These are phyloP conservation scores for Chaetomium tenue DNA, from an alignment of 495 filamentous ascomycete species.

Conservation along the genomic window DNA sequence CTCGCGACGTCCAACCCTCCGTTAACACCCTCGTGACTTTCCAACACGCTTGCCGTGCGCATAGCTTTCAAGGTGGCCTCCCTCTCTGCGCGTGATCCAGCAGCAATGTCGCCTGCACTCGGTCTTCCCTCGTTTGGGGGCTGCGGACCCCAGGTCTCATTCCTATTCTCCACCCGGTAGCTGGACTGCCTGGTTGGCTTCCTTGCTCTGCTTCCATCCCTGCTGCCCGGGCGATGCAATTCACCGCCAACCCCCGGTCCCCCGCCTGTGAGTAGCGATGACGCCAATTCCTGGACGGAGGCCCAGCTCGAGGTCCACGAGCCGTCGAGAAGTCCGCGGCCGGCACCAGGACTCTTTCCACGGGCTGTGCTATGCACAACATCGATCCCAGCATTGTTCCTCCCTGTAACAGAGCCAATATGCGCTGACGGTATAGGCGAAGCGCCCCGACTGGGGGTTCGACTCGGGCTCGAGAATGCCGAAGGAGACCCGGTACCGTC, in stretches of 20 bases:
- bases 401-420: conserved; percentile 39
- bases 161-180: conserved; percentile 5
- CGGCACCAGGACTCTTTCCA: conserved; percentile 36
- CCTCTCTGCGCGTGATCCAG: conserved; percentile 49
- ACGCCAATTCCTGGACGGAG: conserved; percentile 45
- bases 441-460: conserved; percentile 35
- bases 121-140: conserved; percentile 39
- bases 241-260: conserved; percentile 31
- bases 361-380: conserved; percentile 33
- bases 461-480: conserved; percentile 29
- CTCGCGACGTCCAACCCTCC: conserved; percentile 48
- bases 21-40: conserved; percentile 51
- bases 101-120: conserved; percentile 45
- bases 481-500: conserved; percentile 23
- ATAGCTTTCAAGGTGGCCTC: conserved; percentile 49
- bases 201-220: conserved; percentile 26
- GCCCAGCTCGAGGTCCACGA: conserved; percentile 51
- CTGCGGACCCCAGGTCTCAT: conserved; percentile 43
- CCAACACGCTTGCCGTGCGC: conserved; percentile 51
- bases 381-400: conserved; percentile 34
- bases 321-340: conserved; percentile 41
- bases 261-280: conserved; percentile 42
- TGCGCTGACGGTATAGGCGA: conserved; percentile 45
- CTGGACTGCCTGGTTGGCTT: conserved; percentile 33
- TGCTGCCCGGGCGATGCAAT: conserved; percentile 35